Evolutionary conservation across 441 rosid genomes (phyloP), one percentile per base, ranked within the genome.

Genomic region (Aleurites moluccanus): DNA sequence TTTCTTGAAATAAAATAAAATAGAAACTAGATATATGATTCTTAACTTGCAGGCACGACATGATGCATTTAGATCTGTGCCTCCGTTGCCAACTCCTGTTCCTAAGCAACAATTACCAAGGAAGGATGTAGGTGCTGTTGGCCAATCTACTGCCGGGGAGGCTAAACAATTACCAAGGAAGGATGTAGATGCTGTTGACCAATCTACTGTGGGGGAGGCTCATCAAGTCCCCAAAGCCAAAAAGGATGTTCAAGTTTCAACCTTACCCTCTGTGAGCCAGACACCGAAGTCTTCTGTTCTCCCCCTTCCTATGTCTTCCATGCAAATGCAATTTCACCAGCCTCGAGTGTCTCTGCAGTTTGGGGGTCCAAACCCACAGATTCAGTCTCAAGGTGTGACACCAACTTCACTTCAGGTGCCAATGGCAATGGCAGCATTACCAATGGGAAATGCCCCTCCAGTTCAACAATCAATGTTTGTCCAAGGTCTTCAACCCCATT

Each of bases 381-480:
- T 91, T 59, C 98, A 89, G 85, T 80, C 98, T 40, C 97, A 91
- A 72, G 86, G 84, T 64, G 85, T 88, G 64, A 64, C 90, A 4
- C 83, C 89, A 56, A 35, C 85, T 69, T 82, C 98, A 14, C 87
- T 84, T 81, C 99, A 90, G 81, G 78, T 92, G 89, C 93, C 94
- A 21, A 80, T 96, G 78, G 86, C 86, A 25, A 84, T 93, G 82
- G 82, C 89, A 55, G 86, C 86, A 55, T 83, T 92, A 72, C 80
- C 91, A 23, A 83, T 91, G 86, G 93, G 88, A 63, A 93, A 78
- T 85, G 84, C 89, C 74, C 87, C 91, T 42, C 99, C 88, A 79
- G 87, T 92, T 70, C 97, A 84, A 80, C 98, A 79, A 78, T 91
- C 90, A 75, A 79, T 94, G 81, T 94, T 79, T 86, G 89, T 92